A percentile compares a stretch with the other conserved stretches of the same genome.
Conservation (phyloP, 2,329 filamentous ascomycete species). For the Dactylellina haptotyla region DNA sequence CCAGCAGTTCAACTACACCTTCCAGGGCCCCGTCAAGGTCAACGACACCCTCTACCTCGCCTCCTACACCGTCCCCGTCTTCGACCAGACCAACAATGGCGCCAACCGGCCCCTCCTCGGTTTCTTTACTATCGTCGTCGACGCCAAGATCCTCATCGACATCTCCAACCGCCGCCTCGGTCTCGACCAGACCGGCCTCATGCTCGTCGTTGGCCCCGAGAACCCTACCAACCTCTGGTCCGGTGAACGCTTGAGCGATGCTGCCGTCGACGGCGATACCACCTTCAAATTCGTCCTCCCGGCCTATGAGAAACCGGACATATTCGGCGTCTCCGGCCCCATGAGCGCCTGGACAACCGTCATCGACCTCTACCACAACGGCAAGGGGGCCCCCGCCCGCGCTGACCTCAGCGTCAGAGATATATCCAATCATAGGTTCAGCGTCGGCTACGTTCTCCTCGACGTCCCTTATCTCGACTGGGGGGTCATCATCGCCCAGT, state of each 20-base stretch:
- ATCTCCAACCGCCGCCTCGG: conserved; percentile 56
- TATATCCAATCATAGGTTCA: conserved; percentile 65
- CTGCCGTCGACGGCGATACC: conserved; percentile 40
- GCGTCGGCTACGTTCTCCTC: conserved; percentile 81
- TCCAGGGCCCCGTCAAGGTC: conserved; percentile 78
- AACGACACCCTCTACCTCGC: conserved; percentile 79
- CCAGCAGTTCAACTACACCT: conserved; percentile 63
- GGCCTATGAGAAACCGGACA: conserved; percentile 63
- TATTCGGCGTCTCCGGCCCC: conserved; percentile 67
- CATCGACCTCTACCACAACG: conserved; percentile 68
- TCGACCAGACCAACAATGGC: conserved; percentile 66
- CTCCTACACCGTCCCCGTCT: conserved; percentile 82
- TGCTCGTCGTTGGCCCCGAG: conserved; percentile 57
- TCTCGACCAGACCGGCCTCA: conserved; percentile 56
- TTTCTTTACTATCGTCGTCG: conserved; percentile 83
- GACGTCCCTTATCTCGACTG: conserved; percentile 75
- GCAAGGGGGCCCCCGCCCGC: conserved; percentile 66
- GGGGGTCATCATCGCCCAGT: conserved; percentile 83
- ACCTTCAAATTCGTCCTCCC: conserved; percentile 69
- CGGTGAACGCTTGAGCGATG: conserved; percentile 24
- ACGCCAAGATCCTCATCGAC: conserved; percentile 64
- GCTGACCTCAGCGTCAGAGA: conserved; percentile 76
- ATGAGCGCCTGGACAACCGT: conserved; percentile 73
- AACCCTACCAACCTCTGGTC: conserved; percentile 56
- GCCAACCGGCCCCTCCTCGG: conserved; percentile 71